phyloP scores from a whole-genome alignment of 306 rosid species.

The Castanea sativa region DNA sequence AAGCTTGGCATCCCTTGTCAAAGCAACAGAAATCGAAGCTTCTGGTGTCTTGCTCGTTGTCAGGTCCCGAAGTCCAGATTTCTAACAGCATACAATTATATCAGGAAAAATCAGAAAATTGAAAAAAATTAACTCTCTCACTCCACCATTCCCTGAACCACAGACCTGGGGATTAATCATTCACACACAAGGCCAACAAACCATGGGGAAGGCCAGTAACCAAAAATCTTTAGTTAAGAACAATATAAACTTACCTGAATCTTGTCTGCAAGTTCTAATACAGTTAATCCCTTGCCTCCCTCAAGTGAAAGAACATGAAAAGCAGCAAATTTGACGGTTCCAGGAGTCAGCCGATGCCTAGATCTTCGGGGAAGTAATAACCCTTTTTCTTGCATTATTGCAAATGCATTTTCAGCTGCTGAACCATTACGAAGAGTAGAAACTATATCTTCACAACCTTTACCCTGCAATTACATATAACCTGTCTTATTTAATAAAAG shows the following conservation, averaged over 20 bases:
- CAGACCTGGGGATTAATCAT: not conserved
- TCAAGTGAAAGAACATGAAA: slow-evolving; percentile 96
- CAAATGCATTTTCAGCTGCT: slow-evolving; percentile 96
- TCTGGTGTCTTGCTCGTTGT: slow-evolving; percentile 98
- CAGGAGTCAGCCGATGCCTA: slow-evolving; percentile 97
- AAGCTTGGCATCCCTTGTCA: slow-evolving; percentile 96
- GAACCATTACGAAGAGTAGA: slow-evolving; percentile 94
- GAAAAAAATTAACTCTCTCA: not conserved
- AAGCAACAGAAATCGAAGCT: slow-evolving; percentile 98
- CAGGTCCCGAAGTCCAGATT: slow-evolving; percentile 98
- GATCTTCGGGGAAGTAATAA: slow-evolving; percentile 84
- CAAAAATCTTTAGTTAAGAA: not conserved
- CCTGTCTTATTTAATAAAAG: slow-evolving; percentile 14
- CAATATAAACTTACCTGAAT: slow-evolving; percentile 66
- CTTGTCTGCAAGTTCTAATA: slow-evolving; percentile 94
- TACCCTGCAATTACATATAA: slow-evolving; percentile 51
- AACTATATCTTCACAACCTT: slow-evolving; percentile 71
- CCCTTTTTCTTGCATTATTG: slow-evolving; percentile 93
- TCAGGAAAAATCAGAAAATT: slow-evolving; percentile 16
- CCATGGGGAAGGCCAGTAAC: not conserved
- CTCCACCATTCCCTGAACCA: not conserved
- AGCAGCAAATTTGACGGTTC: slow-evolving; percentile 98
- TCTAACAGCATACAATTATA: slow-evolving; percentile 42
- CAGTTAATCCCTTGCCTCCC: slow-evolving; percentile 88
- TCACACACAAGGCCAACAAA: not conserved